Conservation (phyloP, 2,329 filamentous ascomycete species). For the Hymenoscyphus occultus region DNA sequence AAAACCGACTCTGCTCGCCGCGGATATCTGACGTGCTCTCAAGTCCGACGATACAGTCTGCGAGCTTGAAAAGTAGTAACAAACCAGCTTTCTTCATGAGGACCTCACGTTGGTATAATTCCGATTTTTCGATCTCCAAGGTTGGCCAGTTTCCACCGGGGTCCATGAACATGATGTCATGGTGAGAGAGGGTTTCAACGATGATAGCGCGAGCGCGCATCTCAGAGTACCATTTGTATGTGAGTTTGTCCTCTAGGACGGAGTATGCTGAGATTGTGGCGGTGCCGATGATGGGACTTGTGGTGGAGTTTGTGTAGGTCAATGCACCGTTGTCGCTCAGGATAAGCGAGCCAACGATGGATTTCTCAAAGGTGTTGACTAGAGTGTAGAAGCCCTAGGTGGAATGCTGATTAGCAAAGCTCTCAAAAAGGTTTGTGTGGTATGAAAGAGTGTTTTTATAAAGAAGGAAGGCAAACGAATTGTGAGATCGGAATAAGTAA, state of each 20-base stretch:
- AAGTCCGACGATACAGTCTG: conserved; percentile 26
- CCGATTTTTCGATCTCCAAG: conserved; percentile 18
- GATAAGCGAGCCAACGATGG: conserved; percentile 17
- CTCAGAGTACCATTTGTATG: conserved; percentile 28
- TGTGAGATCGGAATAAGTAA: not conserved
- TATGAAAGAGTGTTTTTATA: not conserved
- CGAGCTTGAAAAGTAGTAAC: conserved; percentile 23
- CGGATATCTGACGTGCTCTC: conserved; percentile 16
- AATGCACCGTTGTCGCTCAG: conserved; percentile 11
- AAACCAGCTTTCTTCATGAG: conserved; percentile 25
- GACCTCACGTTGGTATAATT: conserved; percentile 13
- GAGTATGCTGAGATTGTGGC: conserved; percentile 11
- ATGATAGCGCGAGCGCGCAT: conserved; percentile 20
- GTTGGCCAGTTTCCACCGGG: conserved; percentile 23
- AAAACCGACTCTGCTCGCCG: conserved; percentile 21
- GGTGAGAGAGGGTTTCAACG: conserved; percentile 21
- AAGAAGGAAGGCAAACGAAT: not conserved
- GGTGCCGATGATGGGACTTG: conserved; percentile 15
- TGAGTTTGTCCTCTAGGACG: conserved; percentile 8
- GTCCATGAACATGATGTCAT: conserved; percentile 28
- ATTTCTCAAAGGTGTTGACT: conserved; percentile 26
- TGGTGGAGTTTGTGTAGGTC: conserved; percentile 16
- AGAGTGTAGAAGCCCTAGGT: conserved; percentile 23
- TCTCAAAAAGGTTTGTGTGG: not conserved
- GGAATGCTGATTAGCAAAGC: not conserved